Evolutionary conservation across 192 early-diverging fungal species (phyloP), one percentile per base, ranked within the genome.

Genomic region (Backusella parvicylindrica): DNA sequence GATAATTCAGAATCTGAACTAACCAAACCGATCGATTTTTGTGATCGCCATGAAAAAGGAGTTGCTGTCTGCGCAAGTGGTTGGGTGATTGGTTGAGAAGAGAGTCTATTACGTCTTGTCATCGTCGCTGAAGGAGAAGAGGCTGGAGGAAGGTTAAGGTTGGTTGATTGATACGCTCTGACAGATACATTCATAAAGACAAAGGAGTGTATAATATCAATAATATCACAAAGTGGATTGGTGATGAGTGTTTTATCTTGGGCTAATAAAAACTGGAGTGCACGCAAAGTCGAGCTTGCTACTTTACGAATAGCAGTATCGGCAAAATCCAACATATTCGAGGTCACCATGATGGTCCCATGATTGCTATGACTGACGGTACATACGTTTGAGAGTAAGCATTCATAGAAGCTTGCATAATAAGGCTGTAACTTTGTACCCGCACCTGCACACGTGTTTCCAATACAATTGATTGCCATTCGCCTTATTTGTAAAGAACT

Each of bases 391-490:
- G 74, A 70, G 16, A 89, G 64, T 9, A 92, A 63, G 4, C 86
- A 71, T 18, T 84, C 83, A 63, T 85, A 89, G 37, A 91, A 84
- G 26, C 72, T 33, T 15, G 79, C 78, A 71, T 89, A 88, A 60
- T 85, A 73, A 6, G 63, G 37, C 15, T 82, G 77, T 40, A 83
- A 71, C 28, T 90, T 87, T 6, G 85, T 33, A 15, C 90, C 91
- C 18, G 86, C 87, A 32, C 85, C 86, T n/a, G 83, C 78, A 49
- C 88, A 89, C 21, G 88, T 32, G 68, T 92, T 92, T 23, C 88
- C 89, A n/a, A 93, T 65, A 73, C 90, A 91, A 68, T 86, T 88
- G 70, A 93, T 78, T 1, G 91, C 88, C 88, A 92, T 91, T 37
- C 87, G 74, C n/a, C 87, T 80, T 23, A 80, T 63, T 68, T 89